Evolutionary conservation across 768 basidiomycete genomes (phyloP).

Genomic region (Mycena crocata): DNA sequence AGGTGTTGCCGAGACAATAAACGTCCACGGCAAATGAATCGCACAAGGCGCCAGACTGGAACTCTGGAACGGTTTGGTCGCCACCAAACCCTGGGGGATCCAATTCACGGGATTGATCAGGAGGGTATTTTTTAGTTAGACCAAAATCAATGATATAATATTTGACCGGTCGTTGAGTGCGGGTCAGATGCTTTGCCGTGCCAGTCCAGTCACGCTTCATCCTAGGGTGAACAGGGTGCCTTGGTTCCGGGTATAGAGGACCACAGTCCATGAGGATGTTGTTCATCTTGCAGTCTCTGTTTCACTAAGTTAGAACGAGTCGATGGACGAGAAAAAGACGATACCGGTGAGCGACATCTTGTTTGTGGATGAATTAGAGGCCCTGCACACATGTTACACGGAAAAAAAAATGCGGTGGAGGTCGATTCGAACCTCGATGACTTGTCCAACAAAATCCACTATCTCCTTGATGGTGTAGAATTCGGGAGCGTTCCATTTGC

Average conservation of each 20-base stretch:
- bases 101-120: background rate
- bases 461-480: slow-evolving; percentile 48
- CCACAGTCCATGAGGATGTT: slow-evolving; percentile 51
- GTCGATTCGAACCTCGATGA: slow-evolving; percentile 44
- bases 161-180: background rate
- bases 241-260: slow-evolving; percentile 39
- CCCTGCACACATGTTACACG: slow-evolving; percentile 42
- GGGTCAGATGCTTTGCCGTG: background rate
- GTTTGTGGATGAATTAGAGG: slow-evolving; percentile 50
- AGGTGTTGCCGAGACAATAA: slow-evolving; percentile 41
- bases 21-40: slow-evolving; percentile 58
- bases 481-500: background rate
- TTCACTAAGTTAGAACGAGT: background rate
- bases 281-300: slow-evolving; percentile 30
- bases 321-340: background rate
- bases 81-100: slow-evolving; percentile 22
- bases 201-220: slow-evolving; percentile 20
- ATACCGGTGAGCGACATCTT: slow-evolving; percentile 52
- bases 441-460: slow-evolving; percentile 45
- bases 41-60: slow-evolving; percentile 29
- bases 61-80: slow-evolving; percentile 28
- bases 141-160: slow-evolving; percentile 16
- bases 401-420: slow-evolving; percentile 20
- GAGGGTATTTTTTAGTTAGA: slow-evolving; percentile 11
- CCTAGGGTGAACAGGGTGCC: slow-evolving; percentile 36